Conservation (phyloP, 108 stramenopile genomes). For the Mediolabrus comicus region DNA sequence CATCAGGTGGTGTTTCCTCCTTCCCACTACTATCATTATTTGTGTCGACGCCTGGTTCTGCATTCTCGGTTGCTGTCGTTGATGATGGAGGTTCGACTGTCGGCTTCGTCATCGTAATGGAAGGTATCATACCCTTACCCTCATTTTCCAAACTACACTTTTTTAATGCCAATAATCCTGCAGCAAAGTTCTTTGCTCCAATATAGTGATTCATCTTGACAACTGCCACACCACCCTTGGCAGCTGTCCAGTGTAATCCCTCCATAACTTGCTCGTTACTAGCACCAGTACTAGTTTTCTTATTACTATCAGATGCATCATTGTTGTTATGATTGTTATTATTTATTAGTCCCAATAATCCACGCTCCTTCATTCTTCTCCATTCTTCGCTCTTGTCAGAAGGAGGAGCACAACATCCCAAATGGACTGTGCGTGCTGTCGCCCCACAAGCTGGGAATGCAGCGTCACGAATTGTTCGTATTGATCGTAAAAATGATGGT, state of each 20-base stretch:
- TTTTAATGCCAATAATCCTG: slow-evolving; percentile 17
- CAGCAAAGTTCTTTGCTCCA: slow-evolving; percentile 34
- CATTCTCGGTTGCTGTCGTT: not conserved
- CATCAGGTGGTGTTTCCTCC: not conserved
- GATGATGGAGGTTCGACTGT: not conserved
- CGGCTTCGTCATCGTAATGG: not conserved
- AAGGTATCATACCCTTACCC: not conserved
- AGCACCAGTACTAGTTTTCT: not conserved
- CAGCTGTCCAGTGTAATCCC: slow-evolving; percentile 22
- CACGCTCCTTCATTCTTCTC: slow-evolving; percentile 25
- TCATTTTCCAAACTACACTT: slow-evolving; percentile 3
- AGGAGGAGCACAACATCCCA: slow-evolving; percentile 24
- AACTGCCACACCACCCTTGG: slow-evolving; percentile 29
- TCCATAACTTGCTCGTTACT: not conserved
- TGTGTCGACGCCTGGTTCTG: not conserved
- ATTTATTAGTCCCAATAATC: not conserved
- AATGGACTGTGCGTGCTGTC: slow-evolving; percentile 32
- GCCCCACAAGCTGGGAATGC: slow-evolving; percentile 24
- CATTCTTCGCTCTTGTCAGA: slow-evolving; percentile 6
- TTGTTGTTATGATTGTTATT: not conserved
- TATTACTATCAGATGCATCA: not conserved
- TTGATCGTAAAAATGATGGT: slow-evolving; percentile 26
- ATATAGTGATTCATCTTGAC: slow-evolving; percentile 28
- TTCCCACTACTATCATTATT: not conserved
- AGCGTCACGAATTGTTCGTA: slow-evolving; percentile 40